Evolutionary conservation across 768 basidiomycete genomes (phyloP).

Genomic region (Candolleomyces efflorescens): DNA sequence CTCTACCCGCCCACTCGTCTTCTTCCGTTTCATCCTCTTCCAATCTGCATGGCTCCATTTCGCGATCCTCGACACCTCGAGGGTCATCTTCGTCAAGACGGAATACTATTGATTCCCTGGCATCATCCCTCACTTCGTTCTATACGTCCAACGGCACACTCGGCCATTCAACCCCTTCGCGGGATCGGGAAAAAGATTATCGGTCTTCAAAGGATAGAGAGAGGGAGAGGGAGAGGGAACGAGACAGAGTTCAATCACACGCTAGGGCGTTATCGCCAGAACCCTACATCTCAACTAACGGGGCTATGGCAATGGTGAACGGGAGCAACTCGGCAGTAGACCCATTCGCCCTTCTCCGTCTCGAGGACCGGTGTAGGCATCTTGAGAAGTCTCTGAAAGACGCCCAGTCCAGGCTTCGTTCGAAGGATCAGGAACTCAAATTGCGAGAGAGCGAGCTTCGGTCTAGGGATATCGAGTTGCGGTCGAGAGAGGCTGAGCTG

Average conservation of each 20-base stretch:
- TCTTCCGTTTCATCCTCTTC: neutral
- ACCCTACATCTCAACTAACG: neutral
- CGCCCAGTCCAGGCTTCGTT: neutral
- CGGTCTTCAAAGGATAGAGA: neutral
- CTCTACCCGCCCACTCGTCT: neutral
- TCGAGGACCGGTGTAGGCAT: neutral
- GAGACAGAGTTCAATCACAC: neutral
- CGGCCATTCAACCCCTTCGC: neutral
- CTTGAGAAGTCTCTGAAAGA: neutral
- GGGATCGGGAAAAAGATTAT: neutral
- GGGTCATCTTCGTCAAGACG: neutral
- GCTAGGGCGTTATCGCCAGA: neutral
- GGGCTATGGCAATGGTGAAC: neutral
- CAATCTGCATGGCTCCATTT: neutral
- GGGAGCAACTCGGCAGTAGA: neutral
- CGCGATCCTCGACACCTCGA: neutral
- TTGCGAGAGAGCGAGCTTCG: neutral
- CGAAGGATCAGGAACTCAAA: slow-evolving; percentile 1
- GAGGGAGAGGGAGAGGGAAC: neutral
- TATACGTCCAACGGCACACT: neutral
- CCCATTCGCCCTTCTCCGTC: neutral
- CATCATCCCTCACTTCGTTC: neutral
- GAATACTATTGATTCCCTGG: neutral
- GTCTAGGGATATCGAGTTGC: neutral
- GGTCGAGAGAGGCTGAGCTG: neutral